Base-by-base conservation (phyloP, 1,284 basidiomycete genomes). In the Ceratobasidium sp. region DNA sequence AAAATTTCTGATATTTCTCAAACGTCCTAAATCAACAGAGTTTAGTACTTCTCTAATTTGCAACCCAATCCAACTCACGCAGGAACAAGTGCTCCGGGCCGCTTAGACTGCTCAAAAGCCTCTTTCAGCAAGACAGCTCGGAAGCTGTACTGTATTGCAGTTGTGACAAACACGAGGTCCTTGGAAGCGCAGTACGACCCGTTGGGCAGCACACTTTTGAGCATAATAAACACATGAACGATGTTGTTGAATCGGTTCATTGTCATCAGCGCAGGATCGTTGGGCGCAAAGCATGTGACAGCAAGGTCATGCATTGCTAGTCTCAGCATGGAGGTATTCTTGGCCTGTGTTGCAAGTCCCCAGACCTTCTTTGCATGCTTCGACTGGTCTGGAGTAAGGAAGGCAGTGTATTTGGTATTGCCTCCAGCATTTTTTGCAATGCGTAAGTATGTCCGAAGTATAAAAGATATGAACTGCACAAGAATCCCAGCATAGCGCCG, bases 281-380 rank as follows among this genome's bases (percentile, higher is more conserved):
- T 23, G 11, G 55, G 55, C 21, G 55, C 55, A 41, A 58, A 58
- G 18, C 55, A 58, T n/a, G 35, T n/a, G n/a, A 58, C 35, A 58
- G 55, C 55, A 43, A 58, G 55, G 3, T 11, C 35, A 8, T 58
- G 55, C 35, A 41, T 21, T 16, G n/a, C 14, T 2, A n/a, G 18
- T 21, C 8, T 23, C 16, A 58, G 21, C 8, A n/a, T 21, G 13
- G 35, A 30, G n/a, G 43, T 18, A 14, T 18, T 21, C 7, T 32
- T 2, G 16, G 38, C 55, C 7, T 11, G 7, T 7, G 9, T 23
- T 8, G 26, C 9, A 7, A 58, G 32, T 8, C 11, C 38, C 32
- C n/a, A 23, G 16, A 58, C 8, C 18, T 21, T 9, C 8, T 14
- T 32, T 13, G 32, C 55, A 4, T 41, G 18, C 3, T 3, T 8